Conservation (phyloP, 257 asterid species). For the Solanum rostratum region DNA sequence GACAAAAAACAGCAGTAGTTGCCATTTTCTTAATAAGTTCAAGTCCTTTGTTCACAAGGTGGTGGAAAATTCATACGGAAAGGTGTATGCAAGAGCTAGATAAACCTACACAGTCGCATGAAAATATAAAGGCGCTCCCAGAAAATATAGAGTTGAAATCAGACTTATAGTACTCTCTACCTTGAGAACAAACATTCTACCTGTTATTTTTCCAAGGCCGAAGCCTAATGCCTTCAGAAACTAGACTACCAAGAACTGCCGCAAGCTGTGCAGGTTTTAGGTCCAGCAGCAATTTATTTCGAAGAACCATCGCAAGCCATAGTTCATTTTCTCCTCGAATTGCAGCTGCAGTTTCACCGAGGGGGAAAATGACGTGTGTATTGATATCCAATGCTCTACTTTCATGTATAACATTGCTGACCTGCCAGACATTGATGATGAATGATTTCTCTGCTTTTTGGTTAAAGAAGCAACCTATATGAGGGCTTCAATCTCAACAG, state of each 20-base stretch:
- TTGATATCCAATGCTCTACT: constrained; percentile 93
- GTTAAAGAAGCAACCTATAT: background rate
- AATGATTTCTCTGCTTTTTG: background rate
- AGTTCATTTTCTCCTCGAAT: constrained; percentile 97
- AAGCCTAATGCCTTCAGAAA: constrained; percentile 91
- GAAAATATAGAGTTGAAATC: background rate
- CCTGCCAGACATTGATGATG: constrained; percentile 33
- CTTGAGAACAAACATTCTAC: constrained; percentile 18
- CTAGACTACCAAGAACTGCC: constrained; percentile 80
- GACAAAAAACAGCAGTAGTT: background rate
- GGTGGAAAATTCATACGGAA: background rate
- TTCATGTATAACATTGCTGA: constrained; percentile 92
- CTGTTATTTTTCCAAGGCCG: constrained; percentile 87
- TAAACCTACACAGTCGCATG: background rate
- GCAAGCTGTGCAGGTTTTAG: constrained; percentile 98
- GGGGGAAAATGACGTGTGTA: constrained; percentile 68
- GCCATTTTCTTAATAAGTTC: background rate
- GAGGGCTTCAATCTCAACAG: background rate
- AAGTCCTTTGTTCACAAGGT: background rate
- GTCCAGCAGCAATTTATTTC: constrained; percentile 64
- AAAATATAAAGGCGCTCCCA: background rate
- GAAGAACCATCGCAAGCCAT: constrained; percentile 93
- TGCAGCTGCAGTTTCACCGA: constrained; percentile 98
- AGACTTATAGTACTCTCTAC: background rate
- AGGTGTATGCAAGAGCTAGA: background rate